Evolutionary conservation across 352 stramenopile species (phyloP).

Genomic region (Lagenidium sp.): DNA sequence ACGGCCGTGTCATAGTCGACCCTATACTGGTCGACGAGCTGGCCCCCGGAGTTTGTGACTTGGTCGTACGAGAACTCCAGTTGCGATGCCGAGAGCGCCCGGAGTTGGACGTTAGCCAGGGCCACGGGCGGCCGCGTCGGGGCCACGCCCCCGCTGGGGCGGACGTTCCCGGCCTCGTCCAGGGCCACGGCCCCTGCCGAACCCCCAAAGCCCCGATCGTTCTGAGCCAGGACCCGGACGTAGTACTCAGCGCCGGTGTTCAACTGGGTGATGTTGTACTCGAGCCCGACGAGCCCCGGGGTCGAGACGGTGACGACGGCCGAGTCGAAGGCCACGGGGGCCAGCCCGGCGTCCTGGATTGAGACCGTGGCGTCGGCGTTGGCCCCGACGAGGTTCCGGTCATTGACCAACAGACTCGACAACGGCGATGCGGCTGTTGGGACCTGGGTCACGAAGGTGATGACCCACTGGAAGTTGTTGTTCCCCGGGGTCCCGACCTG

Average conservation of each 20-base stretch:
- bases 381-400: constrained; percentile 24
- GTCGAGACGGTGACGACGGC: constrained; percentile 14
- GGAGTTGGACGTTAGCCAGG: constrained; percentile 31
- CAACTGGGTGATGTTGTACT: constrained; percentile 50
- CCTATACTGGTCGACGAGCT: constrained; percentile 41
- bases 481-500: constrained; percentile 26
- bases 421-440: constrained; percentile 8
- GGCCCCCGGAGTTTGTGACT: constrained; percentile 37
- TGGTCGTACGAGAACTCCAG: constrained; percentile 61
- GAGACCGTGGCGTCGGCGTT: constrained; percentile 19
- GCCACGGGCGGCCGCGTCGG: constrained; percentile 43
- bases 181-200: constrained; percentile 29
- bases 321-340: constrained; percentile 26
- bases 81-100: constrained; percentile 21
- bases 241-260: constrained; percentile 56
- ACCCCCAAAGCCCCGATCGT: constrained; percentile 70
- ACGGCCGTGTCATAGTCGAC: constrained; percentile 37
- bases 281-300: constrained; percentile 3
- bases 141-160: constrained; percentile 15
- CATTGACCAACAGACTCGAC: constrained; percentile 33
- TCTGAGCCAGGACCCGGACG: constrained; percentile 71
- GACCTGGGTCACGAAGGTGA: constrained; percentile 83
- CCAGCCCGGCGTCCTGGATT: constrained; percentile 14
- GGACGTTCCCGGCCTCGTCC: background rate
- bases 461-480: constrained; percentile 80